Evolutionary conservation across 106 monocot species (phyloP), one percentile per base, ranked within the genome.

Genomic region (Dioscorea dumetorum): DNA sequence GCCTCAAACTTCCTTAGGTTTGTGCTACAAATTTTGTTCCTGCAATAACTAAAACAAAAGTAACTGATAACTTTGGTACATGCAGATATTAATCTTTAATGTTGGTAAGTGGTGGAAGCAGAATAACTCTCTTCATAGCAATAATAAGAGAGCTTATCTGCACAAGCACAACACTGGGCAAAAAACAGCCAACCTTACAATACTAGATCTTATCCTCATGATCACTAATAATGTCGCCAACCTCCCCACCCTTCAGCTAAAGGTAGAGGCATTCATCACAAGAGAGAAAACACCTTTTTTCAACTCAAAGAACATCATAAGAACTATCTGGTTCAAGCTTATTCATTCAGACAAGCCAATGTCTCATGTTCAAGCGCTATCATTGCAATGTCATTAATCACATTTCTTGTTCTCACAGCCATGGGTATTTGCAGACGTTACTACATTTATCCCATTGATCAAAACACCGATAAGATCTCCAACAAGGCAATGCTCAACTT

Each of bases 51-150:
- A 8, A 59, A 59, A 28, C 59, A 19, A 16, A 22, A 4, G 4
- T 59, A 21, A 59, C 11, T 21, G 19, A 59, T 22, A 19, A 19
- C 22, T 19, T 59, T 5, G 28, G 23, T 22, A 20, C n/a, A 20
- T 70, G 62, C 82, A 90, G 90, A 53, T 82, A 90, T 65, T 80
- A 94, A 34, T 80, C 90, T 4, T 31, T 94, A 41, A 63, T 94
- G 20, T 58, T 94, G 70, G 72, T 94, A 16, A 90, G 94, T 16
- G 94, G 94, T 19, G 94, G 90, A 64, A 87, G 94, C 41, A 90
- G 94, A 23, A 82, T 94, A 62, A 77, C 94, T 16, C 87, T 90
- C 12, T 94, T 84, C 76, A 84, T 94, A 61, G 81, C 90, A 51
- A 72, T 94, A 49, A 87, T 94, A 53, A 71, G 94, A 35, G 64